phyloP scores from a whole-genome alignment of 305 asterid species.

The Coffea humblotiana region DNA sequence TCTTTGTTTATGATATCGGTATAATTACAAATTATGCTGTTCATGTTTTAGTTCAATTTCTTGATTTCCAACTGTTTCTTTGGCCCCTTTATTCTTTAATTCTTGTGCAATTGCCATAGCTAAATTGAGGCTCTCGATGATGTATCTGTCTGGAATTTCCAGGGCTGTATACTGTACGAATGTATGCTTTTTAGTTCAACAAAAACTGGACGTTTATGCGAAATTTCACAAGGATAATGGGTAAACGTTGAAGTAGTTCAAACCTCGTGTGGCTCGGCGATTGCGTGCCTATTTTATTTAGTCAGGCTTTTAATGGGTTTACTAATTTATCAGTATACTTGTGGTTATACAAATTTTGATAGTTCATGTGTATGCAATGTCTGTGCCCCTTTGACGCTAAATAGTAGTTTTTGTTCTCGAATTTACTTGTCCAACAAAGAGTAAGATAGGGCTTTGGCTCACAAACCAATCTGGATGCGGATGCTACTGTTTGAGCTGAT shows the following conservation, averaged over 20 bases:
- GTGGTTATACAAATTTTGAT: neutral
- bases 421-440: neutral
- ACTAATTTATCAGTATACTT: neutral
- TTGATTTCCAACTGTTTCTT: neutral
- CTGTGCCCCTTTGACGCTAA: neutral
- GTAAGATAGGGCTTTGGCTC: neutral
- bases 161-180: neutral
- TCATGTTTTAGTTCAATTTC: neutral
- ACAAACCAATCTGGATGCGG: neutral
- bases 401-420: neutral
- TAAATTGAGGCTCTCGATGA: neutral
- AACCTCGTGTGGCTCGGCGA: neutral
- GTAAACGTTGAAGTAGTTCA: neutral
- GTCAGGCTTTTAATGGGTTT: neutral
- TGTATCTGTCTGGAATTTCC: neutral
- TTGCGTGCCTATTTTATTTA: too few species aligned
- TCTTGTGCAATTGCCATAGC: neutral
- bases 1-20: conserved; percentile 85
- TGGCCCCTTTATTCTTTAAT: neutral
- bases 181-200: neutral
- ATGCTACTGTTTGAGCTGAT: neutral
- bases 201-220: neutral
- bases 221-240: neutral
- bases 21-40: neutral
- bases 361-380: neutral